Evolutionary conservation across 768 basidiomycete genomes (phyloP).

Genomic region (Sporobolomyces phaffii): DNA sequence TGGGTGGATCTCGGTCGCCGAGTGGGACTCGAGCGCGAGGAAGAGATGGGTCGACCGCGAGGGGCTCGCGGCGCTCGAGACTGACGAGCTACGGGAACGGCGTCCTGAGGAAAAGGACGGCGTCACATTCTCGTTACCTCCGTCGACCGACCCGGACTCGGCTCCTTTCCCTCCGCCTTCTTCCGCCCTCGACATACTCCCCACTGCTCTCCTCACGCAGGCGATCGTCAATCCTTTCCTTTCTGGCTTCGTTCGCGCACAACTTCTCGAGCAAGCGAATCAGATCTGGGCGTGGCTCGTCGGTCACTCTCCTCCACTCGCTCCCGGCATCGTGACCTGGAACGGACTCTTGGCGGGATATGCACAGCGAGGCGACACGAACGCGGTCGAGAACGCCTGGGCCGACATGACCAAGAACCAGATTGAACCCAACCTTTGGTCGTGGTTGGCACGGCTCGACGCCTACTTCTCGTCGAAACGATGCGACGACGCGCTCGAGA

Average conservation of each 20-base stretch:
- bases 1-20: conserved; percentile 9
- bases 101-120: background rate
- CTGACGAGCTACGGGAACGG: background rate
- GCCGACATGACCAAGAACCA: conserved; percentile 57
- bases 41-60: background rate
- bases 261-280: conserved; percentile 57
- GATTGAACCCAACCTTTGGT: conserved; percentile 57
- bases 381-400: conserved; percentile 61
- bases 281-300: conserved; percentile 65
- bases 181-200: background rate
- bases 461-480: conserved; percentile 50
- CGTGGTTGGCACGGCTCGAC: conserved; percentile 67
- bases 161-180: background rate
- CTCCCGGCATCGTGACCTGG: conserved; percentile 61
- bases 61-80: background rate
- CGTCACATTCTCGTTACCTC: background rate
- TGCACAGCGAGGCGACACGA: conserved; percentile 52
- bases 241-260: conserved; percentile 58
- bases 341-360: conserved; percentile 65
- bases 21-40: conserved; percentile 5
- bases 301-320: conserved; percentile 48
- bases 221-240: conserved; percentile 63
- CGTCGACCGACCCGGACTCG: background rate
- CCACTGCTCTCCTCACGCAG: conserved; percentile 55
- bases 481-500: conserved; percentile 28